Conservation (phyloP, 2,329 filamentous ascomycete species). For the Zymoseptoria pseudotritici region DNA sequence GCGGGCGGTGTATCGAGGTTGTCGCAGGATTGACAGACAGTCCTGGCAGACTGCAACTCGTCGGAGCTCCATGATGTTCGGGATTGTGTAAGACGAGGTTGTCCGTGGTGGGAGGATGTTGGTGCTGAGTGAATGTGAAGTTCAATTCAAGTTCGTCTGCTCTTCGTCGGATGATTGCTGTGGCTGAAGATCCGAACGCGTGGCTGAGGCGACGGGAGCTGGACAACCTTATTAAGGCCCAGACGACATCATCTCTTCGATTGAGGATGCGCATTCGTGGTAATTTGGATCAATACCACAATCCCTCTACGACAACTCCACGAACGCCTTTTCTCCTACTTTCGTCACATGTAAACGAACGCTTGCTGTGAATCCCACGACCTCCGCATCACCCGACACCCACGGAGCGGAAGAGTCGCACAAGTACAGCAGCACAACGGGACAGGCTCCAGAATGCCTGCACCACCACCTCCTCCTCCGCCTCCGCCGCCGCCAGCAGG, state of each 20-base stretch:
- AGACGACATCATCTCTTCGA: not conserved
- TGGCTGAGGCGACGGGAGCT: not conserved
- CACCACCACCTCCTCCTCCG: slow-evolving; percentile 62
- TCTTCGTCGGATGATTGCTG: not conserved
- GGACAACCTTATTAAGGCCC: not conserved
- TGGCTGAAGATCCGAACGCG: not conserved
- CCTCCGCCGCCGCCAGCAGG: slow-evolving; percentile 54
- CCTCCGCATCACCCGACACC: not conserved
- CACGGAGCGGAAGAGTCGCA: not conserved
- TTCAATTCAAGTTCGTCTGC: not conserved
- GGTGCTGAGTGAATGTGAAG: not conserved
- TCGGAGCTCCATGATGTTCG: not conserved
- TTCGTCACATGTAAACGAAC: not conserved
- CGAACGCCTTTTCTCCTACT: not conserved
- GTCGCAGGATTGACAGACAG: not conserved
- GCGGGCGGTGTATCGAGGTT: not conserved
- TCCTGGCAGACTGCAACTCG: not conserved
- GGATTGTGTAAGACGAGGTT: not conserved
- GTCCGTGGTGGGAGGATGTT: not conserved
- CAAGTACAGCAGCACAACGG: not conserved
- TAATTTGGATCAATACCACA: not conserved
- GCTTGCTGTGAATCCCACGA: not conserved
- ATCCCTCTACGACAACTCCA: not conserved
- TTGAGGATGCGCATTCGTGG: not conserved
- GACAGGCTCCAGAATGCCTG: slow-evolving; percentile 27